Percentiles rank a stretch among this genome's conserved stretches.
Evolutionary conservation across 176 grass and related monocot genomes (phyloP).

Genomic region (Lolium multiflorum): DNA sequence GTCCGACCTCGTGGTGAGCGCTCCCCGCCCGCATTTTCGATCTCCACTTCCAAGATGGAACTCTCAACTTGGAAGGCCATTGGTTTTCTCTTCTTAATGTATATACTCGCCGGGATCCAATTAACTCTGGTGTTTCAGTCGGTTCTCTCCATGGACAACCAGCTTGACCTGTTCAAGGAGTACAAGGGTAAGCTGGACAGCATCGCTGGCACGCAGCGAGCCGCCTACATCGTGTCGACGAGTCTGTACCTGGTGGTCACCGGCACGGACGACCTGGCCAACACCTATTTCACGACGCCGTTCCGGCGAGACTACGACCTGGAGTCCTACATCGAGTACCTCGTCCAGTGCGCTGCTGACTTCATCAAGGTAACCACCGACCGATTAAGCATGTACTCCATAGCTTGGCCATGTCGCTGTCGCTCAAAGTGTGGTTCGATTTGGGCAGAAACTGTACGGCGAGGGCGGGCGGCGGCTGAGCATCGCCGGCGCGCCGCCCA

Average conservation of each 20-base stretch:
- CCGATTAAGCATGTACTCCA: background rate
- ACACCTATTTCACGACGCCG: conserved; percentile 84
- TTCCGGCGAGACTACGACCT: conserved; percentile 79
- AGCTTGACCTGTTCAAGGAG: conserved; percentile 85
- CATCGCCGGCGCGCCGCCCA: conserved; percentile 60
- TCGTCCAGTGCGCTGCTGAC: conserved; percentile 65
- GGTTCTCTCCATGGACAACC: conserved; percentile 72
- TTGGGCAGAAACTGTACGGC: conserved; percentile 55
- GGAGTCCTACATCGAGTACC: conserved; percentile 74
- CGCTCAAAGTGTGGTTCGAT: background rate
- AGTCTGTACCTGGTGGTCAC: conserved; percentile 69
- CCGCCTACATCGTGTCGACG: conserved; percentile 63
- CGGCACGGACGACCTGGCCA: conserved; percentile 79
- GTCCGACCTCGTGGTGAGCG: conserved; percentile 57
- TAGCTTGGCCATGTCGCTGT: background rate
- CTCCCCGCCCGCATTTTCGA: background rate
- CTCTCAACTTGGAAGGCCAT: background rate
- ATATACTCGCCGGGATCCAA: background rate
- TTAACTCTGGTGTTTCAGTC: conserved; percentile 45
- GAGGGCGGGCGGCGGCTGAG: conserved; percentile 56
- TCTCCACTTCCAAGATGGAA: background rate
- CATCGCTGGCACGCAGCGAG: conserved; percentile 52
- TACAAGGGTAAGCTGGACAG: conserved; percentile 70
- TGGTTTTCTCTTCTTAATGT: background rate
- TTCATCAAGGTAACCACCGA: conserved; percentile 60